These are phyloP conservation scores for Leishmania braziliensis DNA, from an alignment of 208 protist species.

Conservation along the genomic window DNA sequence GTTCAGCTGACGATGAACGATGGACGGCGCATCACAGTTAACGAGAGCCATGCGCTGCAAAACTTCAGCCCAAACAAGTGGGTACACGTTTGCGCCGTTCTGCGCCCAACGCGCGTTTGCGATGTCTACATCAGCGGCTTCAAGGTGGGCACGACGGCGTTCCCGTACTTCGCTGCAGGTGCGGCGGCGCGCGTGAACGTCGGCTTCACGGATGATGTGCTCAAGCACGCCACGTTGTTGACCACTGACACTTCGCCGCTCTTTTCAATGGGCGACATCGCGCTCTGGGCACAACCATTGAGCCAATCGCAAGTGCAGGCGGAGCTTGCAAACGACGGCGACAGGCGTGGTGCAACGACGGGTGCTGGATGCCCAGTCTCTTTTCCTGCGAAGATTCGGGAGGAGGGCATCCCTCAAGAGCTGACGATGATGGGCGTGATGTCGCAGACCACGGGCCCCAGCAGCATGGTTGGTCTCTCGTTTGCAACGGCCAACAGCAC, in stretches of 20 bases:
- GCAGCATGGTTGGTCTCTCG: neutral
- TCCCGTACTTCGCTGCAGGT: slow-evolving; percentile 52
- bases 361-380: neutral
- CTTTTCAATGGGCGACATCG: slow-evolving; percentile 73
- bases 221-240: slow-evolving; percentile 30
- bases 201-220: slow-evolving; percentile 39
- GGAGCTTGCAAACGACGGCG: slow-evolving; percentile 40
- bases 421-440: slow-evolving; percentile 10
- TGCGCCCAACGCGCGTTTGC: slow-evolving; percentile 46
- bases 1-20: slow-evolving; percentile 55
- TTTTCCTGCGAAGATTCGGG: slow-evolving; percentile 45
- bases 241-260: slow-evolving; percentile 37
- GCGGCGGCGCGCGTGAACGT: slow-evolving; percentile 61
- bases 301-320: slow-evolving; percentile 70
- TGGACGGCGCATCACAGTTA: slow-evolving; percentile 55
- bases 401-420: slow-evolving; percentile 56
- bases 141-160: slow-evolving; percentile 50
- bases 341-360: slow-evolving; percentile 1
- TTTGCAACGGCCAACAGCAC: neutral
- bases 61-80: slow-evolving; percentile 60
- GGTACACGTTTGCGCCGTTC: slow-evolving; percentile 67
- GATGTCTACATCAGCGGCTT: slow-evolving; percentile 77
- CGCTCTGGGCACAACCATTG: slow-evolving; percentile 76
- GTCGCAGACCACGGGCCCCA: neutral
- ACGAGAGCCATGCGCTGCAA: slow-evolving; percentile 68